Evolutionary conservation across 352 stramenopile genomes (phyloP).

Genomic region (Blastocystis hominis): DNA sequence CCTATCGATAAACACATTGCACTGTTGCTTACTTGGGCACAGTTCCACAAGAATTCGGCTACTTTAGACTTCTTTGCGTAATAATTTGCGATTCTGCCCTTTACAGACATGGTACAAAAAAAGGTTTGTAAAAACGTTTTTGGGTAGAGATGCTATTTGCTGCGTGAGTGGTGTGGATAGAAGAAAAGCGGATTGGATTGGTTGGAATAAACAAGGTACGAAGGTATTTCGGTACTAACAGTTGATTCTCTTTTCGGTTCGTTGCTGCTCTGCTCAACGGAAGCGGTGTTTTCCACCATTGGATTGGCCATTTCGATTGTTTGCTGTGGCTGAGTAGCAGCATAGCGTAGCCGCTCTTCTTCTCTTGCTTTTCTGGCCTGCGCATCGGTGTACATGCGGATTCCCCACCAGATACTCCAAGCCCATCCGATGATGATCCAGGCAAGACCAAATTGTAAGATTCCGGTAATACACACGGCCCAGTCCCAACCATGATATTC

Average conservation of each 20-base stretch:
- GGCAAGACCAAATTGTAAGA: constrained; percentile 29
- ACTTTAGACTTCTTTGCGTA: background rate
- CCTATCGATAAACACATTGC: background rate
- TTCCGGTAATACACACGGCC: constrained; percentile 45
- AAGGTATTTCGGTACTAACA: no score
- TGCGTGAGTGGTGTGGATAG: background rate
- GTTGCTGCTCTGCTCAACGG: no score
- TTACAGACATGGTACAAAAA: constrained; percentile 28
- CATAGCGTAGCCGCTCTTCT: background rate
- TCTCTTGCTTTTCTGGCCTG: background rate
- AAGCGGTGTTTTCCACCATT: no score
- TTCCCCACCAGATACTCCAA: constrained; percentile 52
- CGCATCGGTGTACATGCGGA: constrained; percentile 21
- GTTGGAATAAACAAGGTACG: no score
- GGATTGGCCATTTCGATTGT: no score
- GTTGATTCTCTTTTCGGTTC: no score
- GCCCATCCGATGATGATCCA: constrained; percentile 54
- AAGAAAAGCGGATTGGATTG: background rate
- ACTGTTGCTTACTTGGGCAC: background rate
- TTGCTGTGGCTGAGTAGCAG: background rate
- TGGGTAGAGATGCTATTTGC: background rate
- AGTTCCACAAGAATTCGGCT: background rate
- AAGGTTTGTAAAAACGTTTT: background rate
- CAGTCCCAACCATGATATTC: constrained; percentile 42
- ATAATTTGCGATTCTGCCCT: constrained; percentile 35